A percentile compares a stretch with the other conserved stretches of the same genome.
phyloP scores from a whole-genome alignment of 2,329 filamentous ascomycete genomes.

The Pseudogymnoascus sp. region DNA sequence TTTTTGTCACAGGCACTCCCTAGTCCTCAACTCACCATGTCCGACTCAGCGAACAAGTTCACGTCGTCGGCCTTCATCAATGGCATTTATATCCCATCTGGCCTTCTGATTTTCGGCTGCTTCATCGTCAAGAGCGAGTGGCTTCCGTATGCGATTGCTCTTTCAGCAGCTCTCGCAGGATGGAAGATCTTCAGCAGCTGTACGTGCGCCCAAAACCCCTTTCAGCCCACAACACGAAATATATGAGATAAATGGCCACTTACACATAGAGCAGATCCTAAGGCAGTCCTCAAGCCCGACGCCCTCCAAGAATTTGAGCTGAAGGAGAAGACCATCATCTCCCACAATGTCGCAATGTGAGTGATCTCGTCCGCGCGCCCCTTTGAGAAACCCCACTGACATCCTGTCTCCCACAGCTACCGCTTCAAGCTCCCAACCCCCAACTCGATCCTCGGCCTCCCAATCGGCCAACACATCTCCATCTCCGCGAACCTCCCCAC shows the following conservation, averaged over 20 bases:
- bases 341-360: constrained; percentile 96
- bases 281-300: constrained; percentile 78
- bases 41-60: not conserved
- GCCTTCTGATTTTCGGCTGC: constrained; percentile 66
- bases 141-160: constrained; percentile 58
- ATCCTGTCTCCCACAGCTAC: constrained; percentile 49
- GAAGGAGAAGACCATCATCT: constrained; percentile 88
- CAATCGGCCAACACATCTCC: constrained; percentile 98
- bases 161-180: constrained; percentile 58
- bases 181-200: constrained; percentile 65
- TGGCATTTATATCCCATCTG: constrained; percentile 77
- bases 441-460: constrained; percentile 80
- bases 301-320: constrained; percentile 89
- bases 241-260: not conserved
- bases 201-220: constrained; percentile 44
- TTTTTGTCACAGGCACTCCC: not conserved
- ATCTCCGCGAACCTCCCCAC: constrained; percentile 69
- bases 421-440: constrained; percentile 77
- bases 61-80: constrained; percentile 58
- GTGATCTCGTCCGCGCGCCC: constrained; percentile 22
- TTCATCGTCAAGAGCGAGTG: constrained; percentile 73
- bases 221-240: not conserved
- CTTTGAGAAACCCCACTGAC: constrained; percentile 10
- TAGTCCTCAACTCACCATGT: not conserved
- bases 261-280: constrained; percentile 29